A percentile compares a stretch with the other conserved stretches of the same genome.
Conservation (phyloP, 345 rosid genomes). For the Erucastrum elatum region DNA sequence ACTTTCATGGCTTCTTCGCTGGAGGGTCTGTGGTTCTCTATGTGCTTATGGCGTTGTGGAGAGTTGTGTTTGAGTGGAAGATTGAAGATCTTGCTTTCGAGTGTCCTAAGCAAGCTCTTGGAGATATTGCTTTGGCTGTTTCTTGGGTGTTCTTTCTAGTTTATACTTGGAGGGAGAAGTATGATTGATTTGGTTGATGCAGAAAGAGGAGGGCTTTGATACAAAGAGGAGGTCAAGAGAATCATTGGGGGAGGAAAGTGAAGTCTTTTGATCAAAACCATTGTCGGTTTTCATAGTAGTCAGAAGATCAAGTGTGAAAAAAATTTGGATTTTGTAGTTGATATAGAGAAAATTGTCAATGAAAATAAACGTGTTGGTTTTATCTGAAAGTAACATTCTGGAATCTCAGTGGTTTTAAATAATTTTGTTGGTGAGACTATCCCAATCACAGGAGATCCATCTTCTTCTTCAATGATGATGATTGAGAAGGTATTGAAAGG, state of each 20-base stretch:
- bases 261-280: neutral
- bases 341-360: constrained; percentile 3
- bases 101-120: constrained; percentile 67
- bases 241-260: neutral
- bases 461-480: neutral
- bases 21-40: constrained; percentile 77
- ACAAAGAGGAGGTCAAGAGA: neutral
- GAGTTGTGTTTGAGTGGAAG: constrained; percentile 65
- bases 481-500: constrained; percentile 72
- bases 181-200: constrained; percentile 68
- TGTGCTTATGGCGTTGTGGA: constrained; percentile 71
- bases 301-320: constrained; percentile 20
- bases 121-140: constrained; percentile 65
- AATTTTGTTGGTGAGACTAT: constrained; percentile 28
- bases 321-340: neutral
- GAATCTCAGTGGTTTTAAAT: neutral
- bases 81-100: constrained; percentile 71
- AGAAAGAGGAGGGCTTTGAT: neutral
- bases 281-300: constrained; percentile 20
- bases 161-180: constrained; percentile 91
- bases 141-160: constrained; percentile 88
- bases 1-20: constrained; percentile 78
- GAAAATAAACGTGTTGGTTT: neutral
- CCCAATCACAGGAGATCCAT: constrained; percentile 42
- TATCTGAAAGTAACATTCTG: neutral